Evolutionary conservation across 768 basidiomycete species (phyloP), one percentile per base, ranked within the genome.

Genomic region (Strobilomyces dryophilus): DNA sequence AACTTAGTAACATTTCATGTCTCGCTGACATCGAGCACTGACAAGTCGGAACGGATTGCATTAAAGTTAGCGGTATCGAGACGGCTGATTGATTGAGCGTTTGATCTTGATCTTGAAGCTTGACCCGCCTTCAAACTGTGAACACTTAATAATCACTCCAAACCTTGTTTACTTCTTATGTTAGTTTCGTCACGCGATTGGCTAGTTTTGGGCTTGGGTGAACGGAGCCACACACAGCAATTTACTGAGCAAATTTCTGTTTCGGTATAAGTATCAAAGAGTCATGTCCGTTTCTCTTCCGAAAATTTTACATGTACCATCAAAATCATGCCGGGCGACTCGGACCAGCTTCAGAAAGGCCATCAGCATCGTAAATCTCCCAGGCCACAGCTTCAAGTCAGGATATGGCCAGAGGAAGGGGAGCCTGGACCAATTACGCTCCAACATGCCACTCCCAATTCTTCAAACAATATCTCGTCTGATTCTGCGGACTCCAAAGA

Each of bases 361-460:
- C 26, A 21, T 6, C 44, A 1, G 9, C 5, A 17, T 14, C 17
- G 4, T 17, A n/a, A n/a, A 6, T 45, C 40, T 4, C 20, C 3
- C 2, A 45, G 47, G 9, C 55, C 55, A 1, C 52, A 40, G 20
- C 51, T 67, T 32, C 61, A 44, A 10, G 44, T 58, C 41, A 55
- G 43, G 31, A 41, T 51, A 47, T n/a, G 2, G 21, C 17, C 53
- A 18, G 42, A 58, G 2, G 44, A 42, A 39, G 24, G 21, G 14
- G 15, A 40, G 8, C 24, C 24, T 24, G 24, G 24, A 24, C 26
- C 42, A 27, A 17, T 15, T 10, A 1, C 42, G 3, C 8, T 26
- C 45, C 51, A 46, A 0, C 20, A 12, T 15, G 24, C 41, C 41
- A 27, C 41, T n/a, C 42, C 45, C 35, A 31, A 52, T 41, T 53